Evolutionary conservation across 1,139 yeast genomes (phyloP), one percentile per base, ranked within the genome.

Genomic region (Blastobotrys apis): DNA sequence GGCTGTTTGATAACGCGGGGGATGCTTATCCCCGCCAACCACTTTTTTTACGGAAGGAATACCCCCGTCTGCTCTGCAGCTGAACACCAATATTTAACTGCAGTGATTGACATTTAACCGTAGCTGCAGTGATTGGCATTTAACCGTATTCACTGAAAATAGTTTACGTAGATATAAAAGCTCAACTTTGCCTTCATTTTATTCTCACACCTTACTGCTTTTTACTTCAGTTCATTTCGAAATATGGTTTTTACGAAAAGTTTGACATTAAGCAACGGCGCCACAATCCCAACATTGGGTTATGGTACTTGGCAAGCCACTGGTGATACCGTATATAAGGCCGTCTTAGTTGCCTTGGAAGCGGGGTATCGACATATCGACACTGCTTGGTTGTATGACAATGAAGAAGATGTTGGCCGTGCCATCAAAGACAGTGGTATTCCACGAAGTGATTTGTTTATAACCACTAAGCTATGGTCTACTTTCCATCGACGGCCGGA

Each of bases 351-450:
- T 32, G 95, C 95, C 1, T 66, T 86, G 52, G 71, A 77, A 55
- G 68, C 73, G 23, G 94, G 94, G 15, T 84, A 84, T 65, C 74
- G 80, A 54, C 95, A 84, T 66, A 81, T 85, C 51, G 94, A 85
- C 62, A 77, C 87, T 45, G 94, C 94, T 36, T 78, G 78, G 29
- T n/a, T 75, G 43, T 84, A 83, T 64, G 68, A 69, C 22, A 84
- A 83, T 58, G 92, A 84, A 60, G 77, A 65, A 27, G 63, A 58
- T 43, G 47, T 38, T 13, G 80, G 79, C 3, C 70, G 64, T 34
- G 88, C 84, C 1, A 58, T 81, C 41, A 65, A 65, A 50, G 64
- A 68, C 46, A 57, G 75, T 34, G 72, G 73, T 15, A 67, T 75
- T 35, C 67, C 73, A 48, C 73, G 84, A 58, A 66, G 65, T 36